Percentiles rank a stretch among this genome's conserved stretches.
Evolutionary conservation across 1,284 basidiomycete species (phyloP).

Genomic region (Lignosus rhinocerotis): DNA sequence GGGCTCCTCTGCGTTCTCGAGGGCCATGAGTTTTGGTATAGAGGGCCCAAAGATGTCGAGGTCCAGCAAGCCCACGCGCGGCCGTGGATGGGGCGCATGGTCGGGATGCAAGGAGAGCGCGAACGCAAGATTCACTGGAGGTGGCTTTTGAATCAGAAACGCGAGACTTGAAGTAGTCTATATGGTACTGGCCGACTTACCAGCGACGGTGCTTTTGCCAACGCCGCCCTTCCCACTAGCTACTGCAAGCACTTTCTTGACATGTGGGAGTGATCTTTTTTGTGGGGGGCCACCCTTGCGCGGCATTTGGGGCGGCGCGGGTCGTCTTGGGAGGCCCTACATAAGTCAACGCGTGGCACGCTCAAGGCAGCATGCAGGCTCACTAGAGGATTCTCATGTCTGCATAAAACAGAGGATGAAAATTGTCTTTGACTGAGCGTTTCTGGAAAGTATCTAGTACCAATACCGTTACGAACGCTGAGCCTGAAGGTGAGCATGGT

Average conservation of each 20-base stretch:
- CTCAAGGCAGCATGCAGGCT: conserved; percentile 3
- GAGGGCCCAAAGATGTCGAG: conserved; percentile 97
- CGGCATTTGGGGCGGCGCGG: conserved; percentile 58
- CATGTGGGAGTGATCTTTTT: conserved; percentile 66
- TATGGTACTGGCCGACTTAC: conserved; percentile 41
- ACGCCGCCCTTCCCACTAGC: conserved; percentile 97
- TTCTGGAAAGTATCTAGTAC: not conserved
- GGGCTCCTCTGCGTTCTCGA: conserved; percentile 82
- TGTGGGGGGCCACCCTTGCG: conserved; percentile 53
- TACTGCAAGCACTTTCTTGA: conserved; percentile 78
- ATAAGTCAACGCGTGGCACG: not conserved
- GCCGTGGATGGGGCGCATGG: conserved; percentile 33
- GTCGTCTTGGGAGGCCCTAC: conserved; percentile 55
- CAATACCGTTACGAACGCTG: too few relatives aligned
- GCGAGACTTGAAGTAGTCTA: not conserved
- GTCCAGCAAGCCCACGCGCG: conserved; percentile 87
- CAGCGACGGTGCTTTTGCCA: conserved; percentile 93
- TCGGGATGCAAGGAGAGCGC: conserved; percentile 56
- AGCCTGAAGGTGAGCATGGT: conserved; percentile 2
- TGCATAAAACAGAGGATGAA: not conserved
- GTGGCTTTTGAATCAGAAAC: not conserved
- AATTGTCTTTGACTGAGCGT: conserved; percentile 5
- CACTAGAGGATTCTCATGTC: conserved; percentile 51
- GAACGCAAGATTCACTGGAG: conserved; percentile 80
- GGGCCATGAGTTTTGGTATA: conserved; percentile 93